Conservation (phyloP, 441 rosid species). For the Erysimum cheiri region DNA sequence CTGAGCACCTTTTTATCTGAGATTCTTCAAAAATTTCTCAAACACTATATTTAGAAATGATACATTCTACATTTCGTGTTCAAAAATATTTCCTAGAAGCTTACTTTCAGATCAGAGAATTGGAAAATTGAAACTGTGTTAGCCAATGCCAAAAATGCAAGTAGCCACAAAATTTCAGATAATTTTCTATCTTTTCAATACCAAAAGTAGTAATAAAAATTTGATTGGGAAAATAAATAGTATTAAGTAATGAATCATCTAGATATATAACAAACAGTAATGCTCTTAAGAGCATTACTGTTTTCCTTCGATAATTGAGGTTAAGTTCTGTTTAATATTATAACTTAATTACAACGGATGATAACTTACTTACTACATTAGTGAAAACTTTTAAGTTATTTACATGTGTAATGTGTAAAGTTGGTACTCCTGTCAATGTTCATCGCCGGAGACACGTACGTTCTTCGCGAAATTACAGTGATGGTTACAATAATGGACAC, state of each 20-base stretch:
- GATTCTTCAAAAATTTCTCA: conserved; percentile 10
- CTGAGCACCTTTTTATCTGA: conserved; percentile 17
- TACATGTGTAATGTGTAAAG: neutral
- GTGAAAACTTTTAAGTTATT: neutral
- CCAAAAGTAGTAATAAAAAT: neutral
- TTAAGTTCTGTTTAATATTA: too few relatives aligned
- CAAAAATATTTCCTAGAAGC: conserved; percentile 1
- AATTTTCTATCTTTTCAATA: neutral
- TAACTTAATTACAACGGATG: neutral
- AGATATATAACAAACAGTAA: neutral
- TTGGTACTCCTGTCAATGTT: neutral
- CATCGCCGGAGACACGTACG: neutral
- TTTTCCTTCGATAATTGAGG: too few relatives aligned
- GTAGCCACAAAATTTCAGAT: neutral
- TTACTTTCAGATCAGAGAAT: conserved; percentile 4
- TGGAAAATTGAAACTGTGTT: conserved; percentile 14
- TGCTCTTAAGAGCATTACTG: neutral
- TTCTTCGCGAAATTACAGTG: neutral
- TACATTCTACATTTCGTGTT: conserved; percentile 1
- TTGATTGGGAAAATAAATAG: neutral
- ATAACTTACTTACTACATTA: neutral
- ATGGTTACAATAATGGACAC: neutral
- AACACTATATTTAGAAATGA: conserved; percentile 9
- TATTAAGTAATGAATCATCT: neutral
- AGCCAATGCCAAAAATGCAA: neutral